Base-by-base conservation (phyloP, 2,329 filamentous ascomycete genomes). In the Penicillium sp. region DNA sequence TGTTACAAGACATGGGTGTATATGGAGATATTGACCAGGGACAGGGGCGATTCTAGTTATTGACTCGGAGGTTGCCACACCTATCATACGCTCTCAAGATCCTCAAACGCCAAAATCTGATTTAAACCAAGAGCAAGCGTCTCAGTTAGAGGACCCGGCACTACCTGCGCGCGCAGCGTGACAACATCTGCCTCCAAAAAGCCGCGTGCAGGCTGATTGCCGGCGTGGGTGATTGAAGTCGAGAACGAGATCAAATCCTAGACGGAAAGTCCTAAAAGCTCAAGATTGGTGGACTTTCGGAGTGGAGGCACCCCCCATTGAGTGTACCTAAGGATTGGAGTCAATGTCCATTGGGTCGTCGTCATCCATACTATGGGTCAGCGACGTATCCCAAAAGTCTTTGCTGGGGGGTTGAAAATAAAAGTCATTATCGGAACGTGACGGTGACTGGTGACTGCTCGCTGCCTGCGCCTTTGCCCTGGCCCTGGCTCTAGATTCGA, bases 401-500 rank as follows among this genome's bases (percentile, higher is more conserved):
- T 24, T 31, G 13, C 16, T 41, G 46, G 43, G 43, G 31, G 16
- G 16, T 31, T 10, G 16, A 9, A 10, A 18, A 18, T 18, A 9
- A 24, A 33, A 10, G 36, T 6, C 49, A 37, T 3, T 14, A 14
- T 51, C 19, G 33, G 24, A 22, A n/a, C 11, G 14, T 16, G 40
- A 24, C 2, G 35, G n/a, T 6, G 27, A 44, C 33, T 41, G 47
- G 13, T 27, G 24, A 39, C 49, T 11, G 18, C 16, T 37, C 24
- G 24, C 22, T 36, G 49, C 22, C 16, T 51, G 49, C 19, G 33
- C 33, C 19, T 19, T 51, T 65, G 90, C 86, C 54, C 90, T 80
- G 36, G 86, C 82, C 55, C 92, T 83, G 49, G 84, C 85, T 54
- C 92, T 84, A 2, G 90, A 86, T 73, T 96, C 93, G 54, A 94